A percentile compares a stretch with the other conserved stretches of the same genome.
Conservation (phyloP, 2,329 filamentous ascomycete species). For the Colletotrichum gloeosporioides region DNA sequence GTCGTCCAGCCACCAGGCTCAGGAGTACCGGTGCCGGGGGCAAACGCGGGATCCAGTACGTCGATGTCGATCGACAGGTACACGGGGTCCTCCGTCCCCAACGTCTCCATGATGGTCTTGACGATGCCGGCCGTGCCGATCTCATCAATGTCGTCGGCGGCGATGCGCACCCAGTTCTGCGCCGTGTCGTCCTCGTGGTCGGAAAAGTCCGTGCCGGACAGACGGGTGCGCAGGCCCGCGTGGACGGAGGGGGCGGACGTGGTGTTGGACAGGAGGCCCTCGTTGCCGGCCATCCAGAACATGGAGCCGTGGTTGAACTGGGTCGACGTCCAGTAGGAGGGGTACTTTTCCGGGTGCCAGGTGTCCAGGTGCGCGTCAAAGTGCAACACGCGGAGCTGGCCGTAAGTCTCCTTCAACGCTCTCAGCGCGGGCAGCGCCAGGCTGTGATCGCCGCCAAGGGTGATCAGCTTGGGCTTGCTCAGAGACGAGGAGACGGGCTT, state of each 20-base stretch:
- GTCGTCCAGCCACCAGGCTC: constrained; percentile 93
- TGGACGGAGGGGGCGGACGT: constrained; percentile 77
- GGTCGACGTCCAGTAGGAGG: constrained; percentile 72
- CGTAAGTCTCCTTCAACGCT: constrained; percentile 67
- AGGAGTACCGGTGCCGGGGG: constrained; percentile 83
- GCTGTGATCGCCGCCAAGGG: constrained; percentile 77
- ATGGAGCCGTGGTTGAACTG: constrained; percentile 89
- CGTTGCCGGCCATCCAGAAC: constrained; percentile 87
- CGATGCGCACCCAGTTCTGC: constrained; percentile 81
- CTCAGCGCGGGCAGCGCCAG: constrained; percentile 73
- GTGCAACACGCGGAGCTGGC: constrained; percentile 71
- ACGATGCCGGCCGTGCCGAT: constrained; percentile 76
- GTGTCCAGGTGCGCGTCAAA: constrained; percentile 84
- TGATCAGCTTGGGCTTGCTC: constrained; percentile 63
- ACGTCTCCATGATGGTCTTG: constrained; percentile 70
- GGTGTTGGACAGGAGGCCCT: constrained; percentile 77
- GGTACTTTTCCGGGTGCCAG: constrained; percentile 84
- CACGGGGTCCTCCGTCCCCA: constrained; percentile 78
- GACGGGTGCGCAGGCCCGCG: constrained; percentile 79
- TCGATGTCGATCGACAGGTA: constrained; percentile 68
- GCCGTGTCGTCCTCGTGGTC: constrained; percentile 75
- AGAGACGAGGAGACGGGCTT: constrained; percentile 36
- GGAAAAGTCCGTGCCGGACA: constrained; percentile 68
- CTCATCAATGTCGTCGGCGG: constrained; percentile 88
- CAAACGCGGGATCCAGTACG: constrained; percentile 41